These are phyloP conservation scores for Penicillium brevicompactum DNA, from an alignment of 2,329 filamentous ascomycete species.

Conservation along the genomic window DNA sequence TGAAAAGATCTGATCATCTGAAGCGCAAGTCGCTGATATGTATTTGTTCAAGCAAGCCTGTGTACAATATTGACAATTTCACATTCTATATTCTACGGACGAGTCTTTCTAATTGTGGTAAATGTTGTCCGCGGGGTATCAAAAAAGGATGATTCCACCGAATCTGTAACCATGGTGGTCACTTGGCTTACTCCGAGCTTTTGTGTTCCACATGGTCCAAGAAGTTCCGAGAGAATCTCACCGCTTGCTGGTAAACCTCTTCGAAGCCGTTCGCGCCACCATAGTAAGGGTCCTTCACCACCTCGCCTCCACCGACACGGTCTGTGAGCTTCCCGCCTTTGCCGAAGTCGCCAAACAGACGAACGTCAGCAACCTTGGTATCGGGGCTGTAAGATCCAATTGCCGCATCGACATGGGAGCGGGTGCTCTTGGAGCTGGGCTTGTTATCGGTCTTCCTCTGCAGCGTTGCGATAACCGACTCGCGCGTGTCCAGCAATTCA, in stretches of 20 bases:
- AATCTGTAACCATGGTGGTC: neutral
- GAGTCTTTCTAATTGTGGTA: slow-evolving; percentile 10
- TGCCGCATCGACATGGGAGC: slow-evolving; percentile 37
- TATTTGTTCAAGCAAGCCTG: neutral
- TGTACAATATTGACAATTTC: slow-evolving; percentile 7
- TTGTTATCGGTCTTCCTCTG: slow-evolving; percentile 39
- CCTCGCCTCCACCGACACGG: slow-evolving; percentile 57
- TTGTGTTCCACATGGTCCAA: slow-evolving; percentile 58
- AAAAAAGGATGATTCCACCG: slow-evolving; percentile 13
- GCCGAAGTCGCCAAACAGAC: slow-evolving; percentile 85
- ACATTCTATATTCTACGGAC: slow-evolving; percentile 3
- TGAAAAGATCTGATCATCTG: slow-evolving; percentile 44
- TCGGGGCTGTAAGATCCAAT: slow-evolving; percentile 37
- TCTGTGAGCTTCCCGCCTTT: slow-evolving; percentile 49
- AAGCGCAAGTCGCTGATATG: neutral
- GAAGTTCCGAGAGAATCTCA: slow-evolving; percentile 76
- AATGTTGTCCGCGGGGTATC: slow-evolving; percentile 25
- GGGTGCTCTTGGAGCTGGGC: slow-evolving; percentile 34
- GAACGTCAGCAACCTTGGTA: slow-evolving; percentile 56
- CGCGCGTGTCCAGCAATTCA: slow-evolving; percentile 65
- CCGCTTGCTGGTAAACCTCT: slow-evolving; percentile 81
- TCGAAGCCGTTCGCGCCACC: slow-evolving; percentile 80
- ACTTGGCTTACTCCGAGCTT: neutral
- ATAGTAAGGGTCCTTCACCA: slow-evolving; percentile 90
- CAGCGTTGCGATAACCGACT: slow-evolving; percentile 52